These are phyloP conservation scores for Xylaria intraflava DNA, from an alignment of 495 filamentous ascomycete genomes.

Conservation along the genomic window DNA sequence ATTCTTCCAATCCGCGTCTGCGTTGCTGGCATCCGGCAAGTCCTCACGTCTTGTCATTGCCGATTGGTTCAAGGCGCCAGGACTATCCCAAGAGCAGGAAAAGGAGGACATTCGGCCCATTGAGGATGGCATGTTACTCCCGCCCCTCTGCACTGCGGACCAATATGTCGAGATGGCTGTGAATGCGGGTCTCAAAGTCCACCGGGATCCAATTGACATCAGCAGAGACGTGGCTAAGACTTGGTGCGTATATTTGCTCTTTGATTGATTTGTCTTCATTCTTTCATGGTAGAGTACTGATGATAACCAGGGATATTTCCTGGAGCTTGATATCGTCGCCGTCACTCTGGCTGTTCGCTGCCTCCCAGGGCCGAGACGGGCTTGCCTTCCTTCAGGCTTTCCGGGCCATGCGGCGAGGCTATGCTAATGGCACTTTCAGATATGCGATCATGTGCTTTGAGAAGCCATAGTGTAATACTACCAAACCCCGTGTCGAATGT, in stretches of 20 bases:
- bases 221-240: conserved; percentile 50
- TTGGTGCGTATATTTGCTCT: conserved; percentile 38
- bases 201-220: conserved; percentile 46
- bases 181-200: conserved; percentile 36
- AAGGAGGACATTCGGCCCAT: conserved; percentile 50
- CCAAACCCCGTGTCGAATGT: not conserved
- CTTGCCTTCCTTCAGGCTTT: conserved; percentile 54
- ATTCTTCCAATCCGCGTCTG: conserved; percentile 45
- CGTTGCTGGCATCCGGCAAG: conserved; percentile 35
- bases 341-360: conserved; percentile 50
- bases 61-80: conserved; percentile 51
- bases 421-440: conserved; percentile 49
- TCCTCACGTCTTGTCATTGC: conserved; percentile 44
- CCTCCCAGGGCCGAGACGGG: conserved; percentile 50
- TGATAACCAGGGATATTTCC: conserved; percentile 48
- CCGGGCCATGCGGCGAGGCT: conserved; percentile 52
- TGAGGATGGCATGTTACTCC: conserved; percentile 54
- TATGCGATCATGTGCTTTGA: conserved; percentile 53
- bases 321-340: conserved; percentile 52
- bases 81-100: conserved; percentile 34
- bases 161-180: conserved; percentile 45
- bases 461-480: conserved; percentile 28
- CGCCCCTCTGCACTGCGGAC: conserved; percentile 42
- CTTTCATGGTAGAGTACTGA: not conserved
- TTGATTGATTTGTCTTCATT: not conserved